phyloP scores from a whole-genome alignment of 768 basidiomycete species.

The Russula griseocarnosa region DNA sequence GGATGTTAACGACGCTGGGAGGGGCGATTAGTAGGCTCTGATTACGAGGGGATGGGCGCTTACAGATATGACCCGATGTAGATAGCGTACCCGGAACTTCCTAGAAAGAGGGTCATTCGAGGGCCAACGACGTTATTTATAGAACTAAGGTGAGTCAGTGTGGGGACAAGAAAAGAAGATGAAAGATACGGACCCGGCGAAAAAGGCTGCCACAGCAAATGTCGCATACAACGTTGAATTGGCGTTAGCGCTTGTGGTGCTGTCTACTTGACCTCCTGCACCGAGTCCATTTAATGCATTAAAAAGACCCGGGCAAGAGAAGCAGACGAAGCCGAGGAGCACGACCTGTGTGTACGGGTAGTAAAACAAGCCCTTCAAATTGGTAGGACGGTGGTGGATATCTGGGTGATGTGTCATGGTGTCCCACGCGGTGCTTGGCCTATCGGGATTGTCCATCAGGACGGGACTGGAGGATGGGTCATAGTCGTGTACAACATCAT shows the following conservation, averaged over 20 bases:
- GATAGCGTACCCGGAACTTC: constrained; percentile 70
- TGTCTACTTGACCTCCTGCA: constrained; percentile 69
- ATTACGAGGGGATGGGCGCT: constrained; percentile 30
- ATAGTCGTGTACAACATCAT: background rate
- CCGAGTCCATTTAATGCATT: constrained; percentile 79
- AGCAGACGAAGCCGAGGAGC: constrained; percentile 67
- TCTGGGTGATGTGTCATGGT: constrained; percentile 7
- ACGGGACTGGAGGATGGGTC: constrained; percentile 2
- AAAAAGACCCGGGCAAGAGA: constrained; percentile 60
- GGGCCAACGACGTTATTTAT: constrained; percentile 81
- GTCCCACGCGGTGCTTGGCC: constrained; percentile 17
- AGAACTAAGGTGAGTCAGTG: constrained; percentile 43
- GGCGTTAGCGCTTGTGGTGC: constrained; percentile 63
- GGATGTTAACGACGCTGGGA: constrained; percentile 63
- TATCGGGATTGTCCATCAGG: background rate
- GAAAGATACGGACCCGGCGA: constrained; percentile 56
- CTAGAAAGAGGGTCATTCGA: constrained; percentile 65
- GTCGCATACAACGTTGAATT: constrained; percentile 64
- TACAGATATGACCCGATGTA: constrained; percentile 74
- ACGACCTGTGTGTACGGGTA: constrained; percentile 55
- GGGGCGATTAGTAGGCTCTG: background rate
- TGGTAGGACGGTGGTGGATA: constrained; percentile 47
- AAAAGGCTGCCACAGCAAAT: constrained; percentile 60
- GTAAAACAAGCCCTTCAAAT: constrained; percentile 54
- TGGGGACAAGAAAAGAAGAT: background rate